These are phyloP conservation scores for Petrea volubilis DNA, from an alignment of 257 asterid species.

Conservation along the genomic window DNA sequence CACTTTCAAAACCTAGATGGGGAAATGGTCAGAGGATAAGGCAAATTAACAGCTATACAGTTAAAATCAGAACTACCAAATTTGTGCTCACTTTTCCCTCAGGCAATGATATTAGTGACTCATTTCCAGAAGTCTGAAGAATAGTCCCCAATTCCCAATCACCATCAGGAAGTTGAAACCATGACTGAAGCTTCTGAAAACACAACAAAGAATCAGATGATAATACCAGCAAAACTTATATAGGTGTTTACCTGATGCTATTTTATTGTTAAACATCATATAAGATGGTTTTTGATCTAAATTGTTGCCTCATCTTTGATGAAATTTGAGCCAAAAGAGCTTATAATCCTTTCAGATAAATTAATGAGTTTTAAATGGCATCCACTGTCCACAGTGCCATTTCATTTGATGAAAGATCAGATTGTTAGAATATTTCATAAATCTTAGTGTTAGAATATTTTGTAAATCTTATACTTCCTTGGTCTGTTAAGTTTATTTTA, in stretches of 20 bases:
- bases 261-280: not conserved
- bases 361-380: not conserved
- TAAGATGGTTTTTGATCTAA: not conserved
- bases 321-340: not conserved
- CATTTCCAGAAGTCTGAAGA: constrained; percentile 66
- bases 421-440: not conserved
- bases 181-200: constrained; percentile 75
- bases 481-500: no score
- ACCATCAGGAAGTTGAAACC: constrained; percentile 93
- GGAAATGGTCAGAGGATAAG: constrained; percentile 22
- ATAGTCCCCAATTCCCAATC: constrained; percentile 89
- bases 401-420: not conserved
- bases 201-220: not conserved
- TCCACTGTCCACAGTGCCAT: not conserved
- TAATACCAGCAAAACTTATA: not conserved
- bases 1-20: constrained; percentile 70
- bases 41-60: not conserved
- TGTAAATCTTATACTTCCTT: no score
- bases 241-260: not conserved
- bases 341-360: constrained; percentile 4
- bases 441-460: no score
- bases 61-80: constrained; percentile 1
- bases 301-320: not conserved
- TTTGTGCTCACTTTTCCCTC: constrained; percentile 72
- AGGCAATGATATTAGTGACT: constrained; percentile 66